Conservation (phyloP, 345 rosid species). For the Gossypium turneri region DNA sequence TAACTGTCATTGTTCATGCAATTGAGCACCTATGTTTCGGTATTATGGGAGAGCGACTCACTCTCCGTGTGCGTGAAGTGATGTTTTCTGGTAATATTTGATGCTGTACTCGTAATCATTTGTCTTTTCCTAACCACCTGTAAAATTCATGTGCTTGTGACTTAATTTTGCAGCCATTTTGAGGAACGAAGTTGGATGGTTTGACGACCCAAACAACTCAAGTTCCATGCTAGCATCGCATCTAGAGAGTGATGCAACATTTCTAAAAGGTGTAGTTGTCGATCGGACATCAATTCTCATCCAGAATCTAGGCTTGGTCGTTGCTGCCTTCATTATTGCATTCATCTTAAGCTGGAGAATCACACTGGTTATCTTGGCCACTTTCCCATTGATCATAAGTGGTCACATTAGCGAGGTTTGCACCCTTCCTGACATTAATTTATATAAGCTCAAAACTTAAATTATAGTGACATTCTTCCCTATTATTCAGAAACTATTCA, state of each 20-base stretch:
- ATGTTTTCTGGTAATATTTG: slow-evolving; percentile 62
- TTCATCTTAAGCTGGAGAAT: slow-evolving; percentile 94
- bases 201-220: slow-evolving; percentile 72
- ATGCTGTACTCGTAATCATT: background rate
- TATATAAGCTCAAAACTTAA: background rate
- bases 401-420: slow-evolving; percentile 97
- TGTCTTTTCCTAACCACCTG: background rate
- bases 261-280: slow-evolving; percentile 66
- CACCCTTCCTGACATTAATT: slow-evolving; percentile 1
- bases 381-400: slow-evolving; percentile 77
- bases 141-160: background rate
- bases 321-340: slow-evolving; percentile 67
- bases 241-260: slow-evolving; percentile 79
- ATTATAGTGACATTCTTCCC: background rate
- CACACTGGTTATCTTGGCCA: slow-evolving; percentile 79
- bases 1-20: slow-evolving; percentile 60
- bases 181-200: slow-evolving; percentile 94
- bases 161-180: slow-evolving; percentile 54
- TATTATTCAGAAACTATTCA: slow-evolving; percentile 73
- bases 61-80: slow-evolving; percentile 78
- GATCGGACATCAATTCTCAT: slow-evolving; percentile 77
- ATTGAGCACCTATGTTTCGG: slow-evolving; percentile 72
- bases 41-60: slow-evolving; percentile 89
- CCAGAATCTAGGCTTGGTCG: slow-evolving; percentile 74
- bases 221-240: slow-evolving; percentile 83